Evolutionary conservation across 495 filamentous ascomycete genomes (phyloP).

Genomic region (Apodospora peruviana): DNA sequence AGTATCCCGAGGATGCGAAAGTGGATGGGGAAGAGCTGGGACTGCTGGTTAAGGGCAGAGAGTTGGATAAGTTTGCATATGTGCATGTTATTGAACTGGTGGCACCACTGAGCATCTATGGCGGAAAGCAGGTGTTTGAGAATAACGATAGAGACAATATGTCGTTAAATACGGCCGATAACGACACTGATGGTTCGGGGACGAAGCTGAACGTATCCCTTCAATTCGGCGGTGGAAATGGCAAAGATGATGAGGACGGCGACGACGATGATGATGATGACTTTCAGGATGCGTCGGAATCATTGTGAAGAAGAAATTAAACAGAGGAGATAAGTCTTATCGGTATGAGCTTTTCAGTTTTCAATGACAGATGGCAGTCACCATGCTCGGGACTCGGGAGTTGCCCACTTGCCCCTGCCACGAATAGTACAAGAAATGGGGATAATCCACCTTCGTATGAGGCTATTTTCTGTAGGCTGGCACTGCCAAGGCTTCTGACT

Average conservation of each 20-base stretch:
- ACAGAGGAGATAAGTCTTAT: too few species aligned
- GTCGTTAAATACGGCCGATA: too few species aligned
- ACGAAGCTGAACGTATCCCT: background rate
- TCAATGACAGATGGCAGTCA: too few species aligned
- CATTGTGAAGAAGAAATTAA: too few species aligned
- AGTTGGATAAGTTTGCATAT: slow-evolving; percentile 2
- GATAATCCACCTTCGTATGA: too few species aligned
- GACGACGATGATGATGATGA: background rate
- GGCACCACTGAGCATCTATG: slow-evolving; percentile 1
- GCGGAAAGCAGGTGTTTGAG: background rate
- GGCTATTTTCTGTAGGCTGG: too few species aligned
- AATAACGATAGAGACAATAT: too few species aligned
- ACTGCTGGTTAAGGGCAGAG: slow-evolving; percentile 1
- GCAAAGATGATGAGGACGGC: background rate
- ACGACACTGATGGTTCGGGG: background rate
- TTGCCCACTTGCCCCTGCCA: too few species aligned
- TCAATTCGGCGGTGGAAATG: background rate
- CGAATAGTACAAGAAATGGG: too few species aligned
- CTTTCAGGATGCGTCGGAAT: background rate
- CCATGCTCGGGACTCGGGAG: too few species aligned
- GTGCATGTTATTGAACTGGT: slow-evolving; percentile 4
- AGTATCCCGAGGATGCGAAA: slow-evolving; percentile 1
- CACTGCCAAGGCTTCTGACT: too few species aligned
- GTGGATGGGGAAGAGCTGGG: background rate
- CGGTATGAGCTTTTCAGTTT: too few species aligned